A percentile compares a stretch with the other conserved stretches of the same genome.
Conservation (phyloP, 83 land plant genomes). For the Isoetes engelmannii region DNA sequence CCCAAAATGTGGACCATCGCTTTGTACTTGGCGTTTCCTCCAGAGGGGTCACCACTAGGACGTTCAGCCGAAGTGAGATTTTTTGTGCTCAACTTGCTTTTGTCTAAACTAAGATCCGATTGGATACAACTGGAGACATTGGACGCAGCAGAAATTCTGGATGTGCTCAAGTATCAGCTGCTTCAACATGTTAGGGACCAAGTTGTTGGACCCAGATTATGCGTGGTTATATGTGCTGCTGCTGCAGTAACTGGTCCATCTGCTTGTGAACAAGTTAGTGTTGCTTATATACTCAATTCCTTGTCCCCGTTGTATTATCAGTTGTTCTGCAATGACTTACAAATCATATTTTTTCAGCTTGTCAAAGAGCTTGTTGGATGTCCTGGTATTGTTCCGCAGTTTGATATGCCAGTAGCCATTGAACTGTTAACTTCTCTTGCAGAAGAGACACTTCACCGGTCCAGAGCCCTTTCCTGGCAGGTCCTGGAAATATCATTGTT, state of each 20-base stretch:
- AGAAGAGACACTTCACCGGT: conserved; percentile 24
- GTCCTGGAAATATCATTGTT: neutral
- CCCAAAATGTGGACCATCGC: conserved; percentile 21
- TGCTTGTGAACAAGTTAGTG: conserved; percentile 20
- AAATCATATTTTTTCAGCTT: conserved; percentile 10
- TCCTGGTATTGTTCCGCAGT: neutral
- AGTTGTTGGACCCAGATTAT: conserved; percentile 14
- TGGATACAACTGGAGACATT: conserved; percentile 16
- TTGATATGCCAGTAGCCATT: conserved; percentile 12
- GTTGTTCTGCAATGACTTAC: no score
- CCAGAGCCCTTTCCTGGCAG: conserved; percentile 22
- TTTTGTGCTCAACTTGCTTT: conserved; percentile 28
- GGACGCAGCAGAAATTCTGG: conserved; percentile 28
- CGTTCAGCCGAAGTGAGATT: conserved; percentile 14
- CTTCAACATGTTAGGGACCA: conserved; percentile 5
- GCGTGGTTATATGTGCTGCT: conserved; percentile 22
- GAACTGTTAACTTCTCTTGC: conserved; percentile 23
- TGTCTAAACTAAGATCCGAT: conserved; percentile 28
- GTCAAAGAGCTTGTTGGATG: conserved; percentile 11
- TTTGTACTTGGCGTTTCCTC: conserved; percentile 30
- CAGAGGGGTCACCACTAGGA: conserved; percentile 14
- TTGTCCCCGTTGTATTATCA: no score
- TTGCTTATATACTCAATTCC: neutral
- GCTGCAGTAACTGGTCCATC: conserved; percentile 28
- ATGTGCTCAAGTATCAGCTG: conserved; percentile 15